Evolutionary conservation across 2,329 filamentous ascomycete species (phyloP), one percentile per base, ranked within the genome.

Genomic region (Claviceps cyperi): DNA sequence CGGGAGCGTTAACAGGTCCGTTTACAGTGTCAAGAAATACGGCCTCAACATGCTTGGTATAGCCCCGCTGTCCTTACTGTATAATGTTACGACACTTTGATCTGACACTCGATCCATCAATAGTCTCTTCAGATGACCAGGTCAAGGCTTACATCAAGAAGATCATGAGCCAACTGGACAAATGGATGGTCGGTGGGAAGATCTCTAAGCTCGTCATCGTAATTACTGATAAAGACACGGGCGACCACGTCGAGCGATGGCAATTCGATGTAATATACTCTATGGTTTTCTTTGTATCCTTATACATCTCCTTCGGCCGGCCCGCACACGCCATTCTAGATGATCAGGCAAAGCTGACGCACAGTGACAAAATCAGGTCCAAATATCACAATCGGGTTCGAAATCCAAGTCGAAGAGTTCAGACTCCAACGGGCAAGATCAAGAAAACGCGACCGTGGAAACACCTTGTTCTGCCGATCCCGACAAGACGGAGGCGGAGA

Each of bases 71-170:
- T 5, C 35, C 17, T 4, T 11, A 8, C 3, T n/a, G 1, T 11
- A 9, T 28, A 15, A 4, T 35, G 1, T 28, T n/a, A 15, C n/a
- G 17, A 9, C 5, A 3, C 41, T 32, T 13, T 41, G 5, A 24
- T 46, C 54, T 56, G 50, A 60, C 52, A 32, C 8, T 43, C n/a
- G 5, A 21, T 15, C 15, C 15, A 5, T 28, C 13, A 21, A 9
- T 63, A 82, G 90, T 97, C 48, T 94, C 91, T 35, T 81, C 89
- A 55, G 92, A 98, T 66, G 92, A 97, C 72, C 91, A 98, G 70
- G 92, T 98, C 64, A 94, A 95, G 69, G 88, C 90, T 35, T 98
- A 98, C 70, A 94, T 98, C 74, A 96, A 95, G 69, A 95, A 94
- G 70, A 97, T 98, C 71, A 98, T 96, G 90, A 83, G 83, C 28